These are phyloP conservation scores for Pseudoperonospora humuli DNA, from an alignment of 352 stramenopile species.

Conservation along the genomic window DNA sequence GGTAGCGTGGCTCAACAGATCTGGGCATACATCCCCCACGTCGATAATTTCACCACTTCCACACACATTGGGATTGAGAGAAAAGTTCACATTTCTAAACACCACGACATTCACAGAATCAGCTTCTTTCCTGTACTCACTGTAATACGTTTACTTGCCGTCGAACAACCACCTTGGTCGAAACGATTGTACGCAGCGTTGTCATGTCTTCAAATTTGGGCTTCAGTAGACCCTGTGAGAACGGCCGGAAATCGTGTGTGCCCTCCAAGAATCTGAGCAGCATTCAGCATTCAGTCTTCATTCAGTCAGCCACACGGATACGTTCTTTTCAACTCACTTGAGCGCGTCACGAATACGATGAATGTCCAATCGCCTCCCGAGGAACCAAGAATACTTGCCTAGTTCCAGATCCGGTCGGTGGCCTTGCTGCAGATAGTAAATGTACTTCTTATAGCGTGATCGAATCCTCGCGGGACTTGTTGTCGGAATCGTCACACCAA, in stretches of 20 bases:
- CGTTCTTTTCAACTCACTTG: conserved; percentile 19
- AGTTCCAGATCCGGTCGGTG: conserved; percentile 56
- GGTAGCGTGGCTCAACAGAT: neutral
- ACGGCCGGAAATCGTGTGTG: conserved; percentile 70
- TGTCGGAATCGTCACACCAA: conserved; percentile 28
- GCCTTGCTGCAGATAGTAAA: conserved; percentile 87
- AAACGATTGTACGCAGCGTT: conserved; percentile 63
- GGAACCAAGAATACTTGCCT: conserved; percentile 77
- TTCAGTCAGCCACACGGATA: neutral
- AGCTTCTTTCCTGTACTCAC: neutral
- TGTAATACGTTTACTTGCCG: conserved; percentile 20
- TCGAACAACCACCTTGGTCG: conserved; percentile 46
- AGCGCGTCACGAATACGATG: conserved; percentile 57
- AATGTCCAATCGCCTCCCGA: conserved; percentile 59
- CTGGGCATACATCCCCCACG: conserved; percentile 21
- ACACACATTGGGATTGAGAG: conserved; percentile 44
- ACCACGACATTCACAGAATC: neutral
- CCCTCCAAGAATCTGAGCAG: conserved; percentile 52
- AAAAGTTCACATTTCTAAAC: conserved; percentile 62
- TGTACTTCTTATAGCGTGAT: conserved; percentile 83
- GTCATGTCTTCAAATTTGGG: conserved; percentile 46
- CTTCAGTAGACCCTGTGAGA: conserved; percentile 71
- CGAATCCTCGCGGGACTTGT: conserved; percentile 52
- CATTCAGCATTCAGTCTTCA: conserved; percentile 1
- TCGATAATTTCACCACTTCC: conserved; percentile 53